Evolutionary conservation across 208 protist species (phyloP).

Genomic region (Novymonas esmeraldas): DNA sequence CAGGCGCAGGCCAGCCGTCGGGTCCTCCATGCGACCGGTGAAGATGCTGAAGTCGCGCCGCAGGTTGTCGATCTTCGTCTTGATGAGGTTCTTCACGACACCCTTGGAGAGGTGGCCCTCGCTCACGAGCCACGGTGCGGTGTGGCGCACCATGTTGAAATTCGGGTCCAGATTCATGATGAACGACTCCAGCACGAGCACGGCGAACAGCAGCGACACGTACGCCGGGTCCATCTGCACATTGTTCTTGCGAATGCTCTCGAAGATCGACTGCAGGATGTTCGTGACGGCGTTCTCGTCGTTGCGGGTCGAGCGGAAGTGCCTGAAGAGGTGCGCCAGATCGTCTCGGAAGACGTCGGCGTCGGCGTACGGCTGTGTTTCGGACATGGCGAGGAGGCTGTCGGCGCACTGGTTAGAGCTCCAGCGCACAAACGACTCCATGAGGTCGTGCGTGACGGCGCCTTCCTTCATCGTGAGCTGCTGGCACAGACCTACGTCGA

Average conservation of each 20-base stretch:
- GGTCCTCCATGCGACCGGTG: slow-evolving; percentile 67
- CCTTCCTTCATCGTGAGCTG: slow-evolving; percentile 71
- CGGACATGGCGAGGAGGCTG: slow-evolving; percentile 73
- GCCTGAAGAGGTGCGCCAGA: slow-evolving; percentile 59
- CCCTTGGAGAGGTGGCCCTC: slow-evolving; percentile 86
- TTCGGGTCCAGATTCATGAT: slow-evolving; percentile 93
- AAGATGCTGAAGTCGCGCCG: slow-evolving; percentile 61
- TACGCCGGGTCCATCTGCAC: slow-evolving; percentile 91
- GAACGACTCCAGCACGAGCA: slow-evolving; percentile 91
- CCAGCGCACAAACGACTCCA: slow-evolving; percentile 92
- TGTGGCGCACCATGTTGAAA: slow-evolving; percentile 92
- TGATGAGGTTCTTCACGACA: slow-evolving; percentile 82
- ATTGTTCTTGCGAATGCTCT: slow-evolving; percentile 74
- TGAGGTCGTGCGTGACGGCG: slow-evolving; percentile 62
- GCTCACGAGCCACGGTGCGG: slow-evolving; percentile 86
- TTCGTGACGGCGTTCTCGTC: slow-evolving; percentile 79
- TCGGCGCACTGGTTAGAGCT: slow-evolving; percentile 64
- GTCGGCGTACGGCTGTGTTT: slow-evolving; percentile 59
- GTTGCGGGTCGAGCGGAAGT: slow-evolving; percentile 72
- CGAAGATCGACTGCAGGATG: slow-evolving; percentile 87
- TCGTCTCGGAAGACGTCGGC: slow-evolving; percentile 55
- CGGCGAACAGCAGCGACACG: slow-evolving; percentile 89
- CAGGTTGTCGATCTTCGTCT: slow-evolving; percentile 61
- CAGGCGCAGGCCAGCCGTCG: slow-evolving; percentile 42
- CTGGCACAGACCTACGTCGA: slow-evolving; percentile 91